A percentile compares a stretch with the other conserved stretches of the same genome.
Conservation (phyloP, 805 yeast species). For the Candida germanica region DNA sequence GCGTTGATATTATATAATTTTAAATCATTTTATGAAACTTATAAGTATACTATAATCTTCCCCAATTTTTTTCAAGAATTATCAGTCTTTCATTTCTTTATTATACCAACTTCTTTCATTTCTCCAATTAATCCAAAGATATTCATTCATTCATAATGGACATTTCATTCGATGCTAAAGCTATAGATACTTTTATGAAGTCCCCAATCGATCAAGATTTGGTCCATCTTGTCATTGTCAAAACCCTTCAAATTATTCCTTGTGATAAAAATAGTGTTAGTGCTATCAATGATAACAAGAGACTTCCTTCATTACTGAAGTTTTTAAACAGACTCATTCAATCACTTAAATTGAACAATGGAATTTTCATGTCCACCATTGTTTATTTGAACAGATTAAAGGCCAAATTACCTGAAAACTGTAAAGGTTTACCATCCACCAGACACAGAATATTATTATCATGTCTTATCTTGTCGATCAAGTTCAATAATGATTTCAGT, state of each 20-base stretch:
- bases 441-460: slow-evolving; percentile 75
- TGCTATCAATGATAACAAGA: slow-evolving; percentile 31
- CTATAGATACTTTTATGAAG: slow-evolving; percentile 53
- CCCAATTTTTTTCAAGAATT: too few species aligned
- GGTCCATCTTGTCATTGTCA: slow-evolving; percentile 65
- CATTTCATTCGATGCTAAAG: slow-evolving; percentile 38
- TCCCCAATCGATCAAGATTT: slow-evolving; percentile 73
- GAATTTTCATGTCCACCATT: slow-evolving; percentile 70
- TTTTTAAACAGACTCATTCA: slow-evolving; percentile 70
- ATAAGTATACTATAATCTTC: too few species aligned
- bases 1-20: too few species aligned
- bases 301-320: slow-evolving; percentile 68
- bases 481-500: slow-evolving; percentile 73
- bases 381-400: slow-evolving; percentile 64
- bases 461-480: slow-evolving; percentile 68
- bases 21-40: too few species aligned
- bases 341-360: slow-evolving; percentile 76
- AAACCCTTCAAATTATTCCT: slow-evolving; percentile 65
- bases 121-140: neutral
- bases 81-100: neutral
- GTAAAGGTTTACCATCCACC: slow-evolving; percentile 76
- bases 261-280: slow-evolving; percentile 26
- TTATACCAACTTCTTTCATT: neutral
- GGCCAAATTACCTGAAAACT: slow-evolving; percentile 61
- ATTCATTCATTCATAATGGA: slow-evolving; percentile 8